Conservation (phyloP, 805 yeast genomes). For the Huiozyma naganishii region DNA sequence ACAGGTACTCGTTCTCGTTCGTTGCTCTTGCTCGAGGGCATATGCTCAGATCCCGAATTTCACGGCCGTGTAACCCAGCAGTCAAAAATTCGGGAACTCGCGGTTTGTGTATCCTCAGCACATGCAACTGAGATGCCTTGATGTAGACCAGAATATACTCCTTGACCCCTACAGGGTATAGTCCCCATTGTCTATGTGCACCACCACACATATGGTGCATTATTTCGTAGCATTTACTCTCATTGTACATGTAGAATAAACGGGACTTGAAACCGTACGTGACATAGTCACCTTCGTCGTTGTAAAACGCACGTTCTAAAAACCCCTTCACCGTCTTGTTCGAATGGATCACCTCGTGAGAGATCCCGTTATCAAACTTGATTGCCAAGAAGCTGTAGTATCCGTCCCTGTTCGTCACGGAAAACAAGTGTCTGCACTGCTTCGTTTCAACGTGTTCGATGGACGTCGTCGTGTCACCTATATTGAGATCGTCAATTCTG, state of each 20-base stretch:
- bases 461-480: conserved; percentile 63
- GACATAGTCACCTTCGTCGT: conserved; percentile 37
- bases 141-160: conserved; percentile 45
- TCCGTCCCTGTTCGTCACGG: conserved; percentile 58
- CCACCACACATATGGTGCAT: conserved; percentile 79
- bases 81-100: conserved; percentile 29
- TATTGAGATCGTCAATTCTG: conserved; percentile 36
- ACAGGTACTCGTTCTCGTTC: conserved; percentile 29
- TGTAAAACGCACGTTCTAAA: conserved; percentile 59
- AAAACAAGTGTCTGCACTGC: conserved; percentile 21
- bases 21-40: background rate
- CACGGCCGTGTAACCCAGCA: conserved; percentile 84
- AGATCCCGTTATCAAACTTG: conserved; percentile 9
- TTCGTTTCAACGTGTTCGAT: conserved; percentile 31
- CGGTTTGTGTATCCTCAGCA: conserved; percentile 27
- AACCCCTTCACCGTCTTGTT: conserved; percentile 68
- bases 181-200: conserved; percentile 75
- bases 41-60: conserved; percentile 66
- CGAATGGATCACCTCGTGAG: conserved; percentile 31
- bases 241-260: conserved; percentile 72
- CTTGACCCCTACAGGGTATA: conserved; percentile 24
- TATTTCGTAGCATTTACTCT: conserved; percentile 60
- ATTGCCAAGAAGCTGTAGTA: conserved; percentile 37
- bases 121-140: conserved; percentile 40
- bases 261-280: conserved; percentile 79